Conservation (phyloP, 1,284 basidiomycete species). For the Cutaneotrichosporon dermatis region DNA sequence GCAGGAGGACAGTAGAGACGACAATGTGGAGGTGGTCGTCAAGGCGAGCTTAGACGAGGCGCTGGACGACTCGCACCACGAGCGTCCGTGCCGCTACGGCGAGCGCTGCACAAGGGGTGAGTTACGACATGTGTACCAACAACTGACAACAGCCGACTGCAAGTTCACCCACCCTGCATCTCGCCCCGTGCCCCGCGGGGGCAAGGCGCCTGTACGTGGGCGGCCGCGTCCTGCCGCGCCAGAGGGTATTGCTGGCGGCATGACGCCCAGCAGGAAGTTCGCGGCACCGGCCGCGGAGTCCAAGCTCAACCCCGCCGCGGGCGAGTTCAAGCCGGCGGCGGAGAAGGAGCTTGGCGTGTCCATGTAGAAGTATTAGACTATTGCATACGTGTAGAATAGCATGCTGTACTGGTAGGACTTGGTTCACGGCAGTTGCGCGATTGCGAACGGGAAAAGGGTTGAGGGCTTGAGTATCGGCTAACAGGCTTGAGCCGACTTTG, state of each 20-base stretch:
- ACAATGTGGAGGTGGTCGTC: conserved; percentile 31
- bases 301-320: conserved; percentile 29
- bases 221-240: neutral
- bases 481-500: too few species aligned
- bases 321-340: conserved; percentile 34
- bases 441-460: too few species aligned
- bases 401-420: neutral
- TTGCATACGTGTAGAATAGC: neutral
- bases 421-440: neutral
- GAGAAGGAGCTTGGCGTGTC: conserved; percentile 23
- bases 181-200: conserved; percentile 23
- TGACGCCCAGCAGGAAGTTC: conserved; percentile 38
- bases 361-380: conserved; percentile 2
- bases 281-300: conserved; percentile 11
- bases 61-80: conserved; percentile 29
- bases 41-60: conserved; percentile 14
- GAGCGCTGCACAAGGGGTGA: conserved; percentile 42
- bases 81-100: conserved; percentile 35
- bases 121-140: too few species aligned
- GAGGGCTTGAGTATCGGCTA: too few species aligned
- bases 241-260: conserved; percentile 14
- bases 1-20: conserved; percentile 6
- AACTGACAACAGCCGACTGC: conserved; percentile 29
- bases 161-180: conserved; percentile 38
- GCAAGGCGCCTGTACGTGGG: conserved; percentile 5